These are phyloP conservation scores for Entomortierella lignicola DNA, from an alignment of 192 early-diverging fungal genomes.

Conservation along the genomic window DNA sequence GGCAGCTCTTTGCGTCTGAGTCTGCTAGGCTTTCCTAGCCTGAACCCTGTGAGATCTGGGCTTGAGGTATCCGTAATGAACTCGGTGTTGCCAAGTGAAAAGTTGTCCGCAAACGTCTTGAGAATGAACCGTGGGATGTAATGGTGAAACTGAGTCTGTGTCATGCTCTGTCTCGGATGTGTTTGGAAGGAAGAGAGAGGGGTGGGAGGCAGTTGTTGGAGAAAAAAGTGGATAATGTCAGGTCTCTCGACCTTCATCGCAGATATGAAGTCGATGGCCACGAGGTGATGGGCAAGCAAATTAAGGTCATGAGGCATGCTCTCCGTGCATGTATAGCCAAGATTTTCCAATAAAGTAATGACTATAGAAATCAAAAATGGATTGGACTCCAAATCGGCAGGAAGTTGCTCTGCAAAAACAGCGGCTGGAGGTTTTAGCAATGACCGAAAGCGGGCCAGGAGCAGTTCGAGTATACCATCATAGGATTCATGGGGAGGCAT, in stretches of 20 bases:
- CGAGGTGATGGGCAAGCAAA: not conserved
- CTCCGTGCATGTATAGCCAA: not conserved
- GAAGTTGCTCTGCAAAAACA: slow-evolving; percentile 10
- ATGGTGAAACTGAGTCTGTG: slow-evolving; percentile 32
- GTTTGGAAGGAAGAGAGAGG: too few species aligned
- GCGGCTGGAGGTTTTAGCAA: not conserved
- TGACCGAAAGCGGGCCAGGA: not conserved
- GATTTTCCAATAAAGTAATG: not conserved
- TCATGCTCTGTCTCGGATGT: too few species aligned
- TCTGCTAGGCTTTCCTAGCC: too few species aligned
- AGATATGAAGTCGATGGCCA: slow-evolving; percentile 17
- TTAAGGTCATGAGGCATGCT: not conserved
- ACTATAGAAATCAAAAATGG: not conserved
- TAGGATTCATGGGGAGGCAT: not conserved
- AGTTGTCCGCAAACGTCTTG: slow-evolving; percentile 25
- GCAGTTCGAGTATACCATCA: not conserved
- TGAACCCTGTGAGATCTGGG: too few species aligned
- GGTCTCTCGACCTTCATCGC: slow-evolving; percentile 20
- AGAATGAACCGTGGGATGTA: slow-evolving; percentile 50
- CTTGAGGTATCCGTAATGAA: too few species aligned
- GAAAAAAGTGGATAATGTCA: slow-evolving; percentile 1
- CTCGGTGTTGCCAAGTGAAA: not conserved
- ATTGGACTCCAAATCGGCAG: slow-evolving; percentile 14
- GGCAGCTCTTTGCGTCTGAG: not conserved
- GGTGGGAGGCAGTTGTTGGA: too few species aligned